Evolutionary conservation across 257 asterid species (phyloP), one percentile per base, ranked within the genome.

Genomic region (Eucommia ulmoides): DNA sequence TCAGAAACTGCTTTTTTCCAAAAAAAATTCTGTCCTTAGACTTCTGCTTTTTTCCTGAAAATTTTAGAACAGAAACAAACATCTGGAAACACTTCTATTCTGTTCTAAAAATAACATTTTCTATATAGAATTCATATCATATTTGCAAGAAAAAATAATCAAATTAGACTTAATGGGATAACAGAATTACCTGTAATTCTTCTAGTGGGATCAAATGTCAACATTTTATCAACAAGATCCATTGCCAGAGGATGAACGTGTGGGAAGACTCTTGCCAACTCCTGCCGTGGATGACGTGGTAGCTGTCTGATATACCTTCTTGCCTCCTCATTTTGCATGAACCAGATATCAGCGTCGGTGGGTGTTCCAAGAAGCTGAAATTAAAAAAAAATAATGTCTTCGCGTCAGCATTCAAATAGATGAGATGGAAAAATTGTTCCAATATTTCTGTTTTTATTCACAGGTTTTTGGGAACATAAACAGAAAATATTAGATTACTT

Each of bases 311-410:
- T 69, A 48, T 86, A 91, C 71, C 82, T 79, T 60, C 72, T 86
- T 1, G 95, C 96, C 48, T 83, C 94, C 66, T 86, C 95, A 15
- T 77, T 86, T 50, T 74, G 60, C 41, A 79, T 70, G 72, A 65
- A 83, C 22, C 68, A 77, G 4, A 86, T 77, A 57, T 91, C 99
- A 9, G 94, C 53, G 11, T 91, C 99, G 5, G 78, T 74, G 1
- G 99, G 99, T 2, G 95, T 86, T 46, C 99, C 99, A 22, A 91
- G 75, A 72, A 91, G 93, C 99, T 89, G 60, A 19, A 53, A 42
- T 66, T 22, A 22, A 33, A 3, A 63, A 15, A 19, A 12, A 24
- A 19, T 24, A 51, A 38, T 22, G 42, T 42, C n/a, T n/a, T 10
- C 58, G 44, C 41, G 21, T 50, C 22, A 22, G 15, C n/a, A 24